Evolutionary conservation across 78 protist species (phyloP).

Genomic region (Isochrysis galbana): DNA sequence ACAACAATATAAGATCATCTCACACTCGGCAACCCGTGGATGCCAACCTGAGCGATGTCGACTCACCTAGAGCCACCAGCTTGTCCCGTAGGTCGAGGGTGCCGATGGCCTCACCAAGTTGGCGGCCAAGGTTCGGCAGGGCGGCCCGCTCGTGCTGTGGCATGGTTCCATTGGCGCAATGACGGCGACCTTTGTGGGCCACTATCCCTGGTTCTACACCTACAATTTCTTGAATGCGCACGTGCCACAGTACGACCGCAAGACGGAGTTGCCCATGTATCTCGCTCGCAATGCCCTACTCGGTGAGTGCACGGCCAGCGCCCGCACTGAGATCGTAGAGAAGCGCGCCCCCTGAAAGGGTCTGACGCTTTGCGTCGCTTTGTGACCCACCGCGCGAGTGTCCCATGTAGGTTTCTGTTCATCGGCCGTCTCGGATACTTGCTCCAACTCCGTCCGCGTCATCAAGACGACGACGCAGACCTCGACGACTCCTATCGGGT

Average conservation of each 20-base stretch:
- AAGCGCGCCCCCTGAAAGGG: too few species aligned
- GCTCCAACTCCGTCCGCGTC: slow-evolving; percentile 79
- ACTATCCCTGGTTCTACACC: slow-evolving; percentile 82
- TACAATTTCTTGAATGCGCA: slow-evolving; percentile 58
- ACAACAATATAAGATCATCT: too few species aligned
- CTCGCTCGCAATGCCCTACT: not conserved
- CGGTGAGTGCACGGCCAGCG: too few species aligned
- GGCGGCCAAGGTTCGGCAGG: not conserved
- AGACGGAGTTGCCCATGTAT: not conserved
- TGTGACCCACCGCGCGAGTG: too few species aligned
- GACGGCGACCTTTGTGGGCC: slow-evolving; percentile 63
- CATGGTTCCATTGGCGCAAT: slow-evolving; percentile 70
- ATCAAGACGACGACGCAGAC: slow-evolving; percentile 45
- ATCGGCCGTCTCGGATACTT: slow-evolving; percentile 75
- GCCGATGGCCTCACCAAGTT: slow-evolving; percentile 42
- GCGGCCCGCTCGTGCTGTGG: slow-evolving; percentile 58
- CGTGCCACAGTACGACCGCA: slow-evolving; percentile 42
- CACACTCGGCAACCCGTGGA: too few species aligned
- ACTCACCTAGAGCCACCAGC: too few species aligned
- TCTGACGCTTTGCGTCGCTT: too few species aligned
- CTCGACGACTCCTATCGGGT: not conserved
- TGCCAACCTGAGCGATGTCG: too few species aligned
- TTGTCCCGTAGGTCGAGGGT: too few species aligned
- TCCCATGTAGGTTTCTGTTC: slow-evolving; percentile 74
- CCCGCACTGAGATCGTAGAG: not conserved